Evolutionary conservation across 2,329 filamentous ascomycete species (phyloP).

Genomic region (Colletotrichum spinosum): DNA sequence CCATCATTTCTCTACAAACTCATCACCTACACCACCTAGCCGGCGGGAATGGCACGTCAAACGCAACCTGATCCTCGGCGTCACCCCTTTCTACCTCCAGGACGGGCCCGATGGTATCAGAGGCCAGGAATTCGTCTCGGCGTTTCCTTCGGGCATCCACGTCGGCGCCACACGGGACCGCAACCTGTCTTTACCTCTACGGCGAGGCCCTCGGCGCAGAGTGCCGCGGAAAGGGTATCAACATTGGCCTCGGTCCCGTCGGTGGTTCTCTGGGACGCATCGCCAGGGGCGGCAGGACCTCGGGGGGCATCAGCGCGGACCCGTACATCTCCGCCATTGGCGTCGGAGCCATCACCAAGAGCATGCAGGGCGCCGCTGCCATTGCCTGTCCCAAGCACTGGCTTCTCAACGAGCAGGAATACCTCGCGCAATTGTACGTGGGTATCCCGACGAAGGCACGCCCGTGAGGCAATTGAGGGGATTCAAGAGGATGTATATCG

Average conservation of each 20-base stretch:
- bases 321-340: slow-evolving; percentile 37
- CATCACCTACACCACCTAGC: neutral
- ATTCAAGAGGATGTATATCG: slow-evolving; percentile 60
- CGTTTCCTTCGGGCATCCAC: slow-evolving; percentile 61
- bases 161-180: slow-evolving; percentile 64
- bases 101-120: slow-evolving; percentile 63
- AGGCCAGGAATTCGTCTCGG: slow-evolving; percentile 59
- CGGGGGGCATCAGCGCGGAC: slow-evolving; percentile 42
- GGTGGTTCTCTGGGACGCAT: slow-evolving; percentile 42
- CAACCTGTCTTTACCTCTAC: slow-evolving; percentile 53
- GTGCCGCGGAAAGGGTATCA: slow-evolving; percentile 42
- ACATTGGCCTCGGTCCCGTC: slow-evolving; percentile 42
- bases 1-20: too few species aligned
- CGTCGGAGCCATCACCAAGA: slow-evolving; percentile 19
- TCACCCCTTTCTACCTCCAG: slow-evolving; percentile 61
- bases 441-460: slow-evolving; percentile 43
- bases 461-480: slow-evolving; percentile 56
- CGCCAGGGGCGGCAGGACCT: slow-evolving; percentile 40
- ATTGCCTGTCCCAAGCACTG: slow-evolving; percentile 62
- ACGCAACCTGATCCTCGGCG: slow-evolving; percentile 61
- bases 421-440: slow-evolving; percentile 67
- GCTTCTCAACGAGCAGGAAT: slow-evolving; percentile 72
- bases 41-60: slow-evolving; percentile 16
- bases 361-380: neutral
- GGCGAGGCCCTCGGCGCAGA: slow-evolving; percentile 62